Evolutionary conservation across 768 basidiomycete species (phyloP), one percentile per base, ranked within the genome.

Genomic region (Boletus insuetus): DNA sequence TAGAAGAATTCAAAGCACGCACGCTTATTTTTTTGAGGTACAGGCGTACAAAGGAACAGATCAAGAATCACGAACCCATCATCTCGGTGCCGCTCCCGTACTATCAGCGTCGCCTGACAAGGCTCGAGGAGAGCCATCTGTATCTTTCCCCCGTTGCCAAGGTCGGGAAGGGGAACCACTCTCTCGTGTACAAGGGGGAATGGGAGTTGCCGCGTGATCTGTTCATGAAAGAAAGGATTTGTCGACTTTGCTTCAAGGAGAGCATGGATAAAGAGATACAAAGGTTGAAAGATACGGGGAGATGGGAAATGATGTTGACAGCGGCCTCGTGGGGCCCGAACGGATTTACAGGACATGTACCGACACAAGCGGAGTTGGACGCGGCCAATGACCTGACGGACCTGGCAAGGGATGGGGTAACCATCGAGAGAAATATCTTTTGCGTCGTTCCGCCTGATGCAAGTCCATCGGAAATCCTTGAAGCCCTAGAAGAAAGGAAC

Each of bases 101-200:
- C 24, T 64, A 56, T 29, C 67, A 70, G 0, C 59, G 55, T 4
- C 58, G 53, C 17, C 35, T 19, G 49, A 66, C 41, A 39, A 64
- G 17, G 37, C 65, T 61, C 6, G 68, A 67, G 26, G 78, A 75
- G 49, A 79, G 76, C 1, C 81, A 84, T 61, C 69, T 85, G 17
- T 80, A 82, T 51, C 56, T 86, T 49, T 74, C 75, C 2, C 73
- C 76, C 0, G 34, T 41, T 0, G 60, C 73, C 31, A 61, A 42
- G 29, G 55, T 75, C 9, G 84, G 83, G 4, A 1, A 16, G 0
- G 84, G 85, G 0, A 61, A 81, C 59, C 85, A 86, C 61, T 85
- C 85, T 0, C 46, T 66, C 34, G 80, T 82, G 0, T 79, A 81
- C 59, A 61, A 71, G 40, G 81, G 76, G 8, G 79, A 82, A 50